Conservation (phyloP, 2,329 filamentous ascomycete species). For the Colletotrichum destructivum region DNA sequence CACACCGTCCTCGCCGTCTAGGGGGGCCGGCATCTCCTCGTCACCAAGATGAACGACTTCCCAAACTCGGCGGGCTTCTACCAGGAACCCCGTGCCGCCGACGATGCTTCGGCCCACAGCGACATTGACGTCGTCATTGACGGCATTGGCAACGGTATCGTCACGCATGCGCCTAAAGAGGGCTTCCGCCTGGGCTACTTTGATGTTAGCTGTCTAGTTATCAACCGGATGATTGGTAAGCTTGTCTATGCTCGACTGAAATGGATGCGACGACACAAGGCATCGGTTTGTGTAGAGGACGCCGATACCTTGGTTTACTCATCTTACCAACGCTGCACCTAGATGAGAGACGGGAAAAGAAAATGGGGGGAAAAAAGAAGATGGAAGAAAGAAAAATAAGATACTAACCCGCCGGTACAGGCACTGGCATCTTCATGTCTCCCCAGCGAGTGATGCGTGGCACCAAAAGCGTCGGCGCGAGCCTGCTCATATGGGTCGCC, state of each 20-base stretch:
- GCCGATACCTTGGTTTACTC: too few relatives aligned
- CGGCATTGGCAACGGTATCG: slow-evolving; percentile 44
- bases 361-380: too few relatives aligned
- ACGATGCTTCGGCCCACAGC: slow-evolving; percentile 40
- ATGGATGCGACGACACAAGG: too few relatives aligned
- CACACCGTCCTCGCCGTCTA: neutral
- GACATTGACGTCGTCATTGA: slow-evolving; percentile 43
- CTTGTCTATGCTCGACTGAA: too few relatives aligned
- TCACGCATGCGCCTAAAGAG: slow-evolving; percentile 53
- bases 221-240: slow-evolving; percentile 57
- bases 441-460: slow-evolving; percentile 52
- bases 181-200: slow-evolving; percentile 55
- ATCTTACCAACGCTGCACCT: too few relatives aligned
- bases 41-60: slow-evolving; percentile 49
- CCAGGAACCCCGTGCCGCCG: slow-evolving; percentile 26
- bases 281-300: too few relatives aligned
- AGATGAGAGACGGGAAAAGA: too few relatives aligned
- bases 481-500: slow-evolving; percentile 58
- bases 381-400: neutral
- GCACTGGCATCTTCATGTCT: slow-evolving; percentile 56
- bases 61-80: slow-evolving; percentile 42
- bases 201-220: slow-evolving; percentile 54
- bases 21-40: too few relatives aligned
- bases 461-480: slow-evolving; percentile 51
- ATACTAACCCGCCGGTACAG: slow-evolving; percentile 39